Evolutionary conservation across 2,329 filamentous ascomycete genomes (phyloP), one percentile per base, ranked within the genome.

Genomic region (Pezicula radicicola): DNA sequence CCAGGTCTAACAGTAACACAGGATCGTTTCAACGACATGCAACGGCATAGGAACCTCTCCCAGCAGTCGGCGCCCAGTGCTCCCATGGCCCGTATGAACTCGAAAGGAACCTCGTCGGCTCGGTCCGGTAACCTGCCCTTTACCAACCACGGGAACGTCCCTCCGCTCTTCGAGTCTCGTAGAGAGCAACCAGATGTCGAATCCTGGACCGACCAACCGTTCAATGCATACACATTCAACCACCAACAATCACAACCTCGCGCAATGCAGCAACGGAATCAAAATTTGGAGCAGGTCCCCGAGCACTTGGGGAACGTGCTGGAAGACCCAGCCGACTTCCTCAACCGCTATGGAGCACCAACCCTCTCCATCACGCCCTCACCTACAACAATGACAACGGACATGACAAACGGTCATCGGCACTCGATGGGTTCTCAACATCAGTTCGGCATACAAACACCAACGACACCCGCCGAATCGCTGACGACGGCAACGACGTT

Each of bases 401-500:
- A 49, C 4, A 55, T 52, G 21, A 50, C 56, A 28, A 57, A 45
- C 52, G 53, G 50, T 33, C 50, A 55, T 42, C 56, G 54, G 40
- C 53, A 56, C 12, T 55, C 57, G 9, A 48, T 41, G 2, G 46
- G 49, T 30, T 57, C 62, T 9, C 19, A 45, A 30, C 42, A 45
- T 27, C 19, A 21, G 2, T 64, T 59, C 52, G 59, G 58, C 49
- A 53, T 62, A n/a, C 51, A 51, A 49, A 57, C 56, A n/a, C 63
- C 64, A 6, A 56, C 57, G 39, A 66, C 65, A n/a, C 64, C 65
- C 3, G 61, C 60, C 30, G 59, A 59, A 25, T 62, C 60, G 27
- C 61, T 68, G 49, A 67, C 66, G 7, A 63, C 53, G 30, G 64
- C 58, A 39, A 66, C 64, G 36, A 67, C 66, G 19, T 56, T 63